phyloP scores from a whole-genome alignment of 164 flowering plant species.

The Tetracentron sinense region DNA sequence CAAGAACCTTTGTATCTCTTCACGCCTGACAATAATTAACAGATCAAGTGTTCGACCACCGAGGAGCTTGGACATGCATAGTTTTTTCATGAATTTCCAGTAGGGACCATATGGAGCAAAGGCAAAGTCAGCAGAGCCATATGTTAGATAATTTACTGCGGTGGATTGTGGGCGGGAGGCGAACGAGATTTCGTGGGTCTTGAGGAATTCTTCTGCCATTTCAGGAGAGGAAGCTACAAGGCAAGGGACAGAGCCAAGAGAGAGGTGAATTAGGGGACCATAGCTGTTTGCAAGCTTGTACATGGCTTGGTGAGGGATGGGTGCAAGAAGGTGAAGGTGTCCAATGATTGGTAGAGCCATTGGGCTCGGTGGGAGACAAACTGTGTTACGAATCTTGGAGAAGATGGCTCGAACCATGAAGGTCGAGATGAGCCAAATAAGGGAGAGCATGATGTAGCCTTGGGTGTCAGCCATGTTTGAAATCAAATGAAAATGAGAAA shows the following conservation, averaged over 20 bases:
- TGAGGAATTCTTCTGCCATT: conserved; percentile 38
- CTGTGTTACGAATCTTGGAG: neutral
- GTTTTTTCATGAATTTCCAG: conserved; percentile 56
- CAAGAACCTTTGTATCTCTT: conserved; percentile 30
- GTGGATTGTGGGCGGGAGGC: conserved; percentile 20
- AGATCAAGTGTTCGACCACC: conserved; percentile 18
- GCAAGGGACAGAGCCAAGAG: conserved; percentile 31
- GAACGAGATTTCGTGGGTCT: conserved; percentile 38
- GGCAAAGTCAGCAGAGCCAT: conserved; percentile 29
- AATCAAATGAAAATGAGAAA: neutral
- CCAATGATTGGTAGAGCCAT: conserved; percentile 40
- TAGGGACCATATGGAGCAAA: conserved; percentile 38
- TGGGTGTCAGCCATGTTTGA: conserved; percentile 9
- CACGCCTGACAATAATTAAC: conserved; percentile 16
- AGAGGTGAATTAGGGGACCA: conserved; percentile 37
- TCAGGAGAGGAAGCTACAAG: conserved; percentile 39
- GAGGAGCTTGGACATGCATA: conserved; percentile 42
- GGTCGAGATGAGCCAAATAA: conserved; percentile 14
- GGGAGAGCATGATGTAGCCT: conserved; percentile 8
- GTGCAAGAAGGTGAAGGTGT: conserved; percentile 39
- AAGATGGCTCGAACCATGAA: conserved; percentile 15
- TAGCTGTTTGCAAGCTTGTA: conserved; percentile 30
- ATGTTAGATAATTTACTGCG: conserved; percentile 27
- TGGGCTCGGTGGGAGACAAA: conserved; percentile 43
- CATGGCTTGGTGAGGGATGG: conserved; percentile 36